Conservation (phyloP, 208 protist genomes). For the Lotmaria passim region DNA sequence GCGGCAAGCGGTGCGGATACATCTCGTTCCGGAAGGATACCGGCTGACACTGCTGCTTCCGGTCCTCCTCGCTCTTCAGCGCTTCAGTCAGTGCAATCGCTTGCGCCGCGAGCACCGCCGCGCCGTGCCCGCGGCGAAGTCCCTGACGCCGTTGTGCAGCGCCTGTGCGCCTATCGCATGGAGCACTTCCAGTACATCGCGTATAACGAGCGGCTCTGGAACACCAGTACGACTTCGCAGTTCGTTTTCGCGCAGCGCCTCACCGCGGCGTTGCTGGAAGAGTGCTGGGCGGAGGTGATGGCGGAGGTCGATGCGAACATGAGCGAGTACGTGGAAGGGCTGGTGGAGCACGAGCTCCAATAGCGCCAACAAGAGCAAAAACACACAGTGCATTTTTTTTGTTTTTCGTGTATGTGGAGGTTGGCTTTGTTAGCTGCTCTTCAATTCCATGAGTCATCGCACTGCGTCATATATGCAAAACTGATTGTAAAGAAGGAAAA, state of each 20-base stretch:
- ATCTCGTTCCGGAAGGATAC: background rate
- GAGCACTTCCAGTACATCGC: conserved; percentile 81
- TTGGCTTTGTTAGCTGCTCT: too few species aligned
- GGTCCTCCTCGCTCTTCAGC: background rate
- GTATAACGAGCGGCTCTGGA: conserved; percentile 86
- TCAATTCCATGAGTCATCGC: too few species aligned
- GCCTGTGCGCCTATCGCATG: conserved; percentile 67
- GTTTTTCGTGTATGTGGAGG: background rate
- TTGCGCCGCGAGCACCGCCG: background rate
- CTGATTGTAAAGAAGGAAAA: too few species aligned
- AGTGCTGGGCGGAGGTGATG: conserved; percentile 81
- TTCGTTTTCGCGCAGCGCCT: conserved; percentile 84
- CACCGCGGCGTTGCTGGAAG: conserved; percentile 70
- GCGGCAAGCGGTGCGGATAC: too few species aligned
- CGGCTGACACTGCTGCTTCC: background rate
- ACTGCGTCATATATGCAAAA: too few species aligned
- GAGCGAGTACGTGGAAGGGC: conserved; percentile 88
- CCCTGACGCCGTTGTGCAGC: conserved; percentile 66
- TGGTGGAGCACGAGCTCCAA: conserved; percentile 84
- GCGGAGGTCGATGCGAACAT: conserved; percentile 76
- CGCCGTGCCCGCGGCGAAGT: conserved; percentile 53
- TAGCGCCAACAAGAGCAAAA: conserved; percentile 31
- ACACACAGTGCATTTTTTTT: background rate
- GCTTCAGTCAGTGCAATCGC: background rate
- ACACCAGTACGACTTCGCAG: conserved; percentile 81